Evolutionary conservation across 2,329 filamentous ascomycete species (phyloP), one percentile per base, ranked within the genome.

Genomic region (Colletotrichum melonis): DNA sequence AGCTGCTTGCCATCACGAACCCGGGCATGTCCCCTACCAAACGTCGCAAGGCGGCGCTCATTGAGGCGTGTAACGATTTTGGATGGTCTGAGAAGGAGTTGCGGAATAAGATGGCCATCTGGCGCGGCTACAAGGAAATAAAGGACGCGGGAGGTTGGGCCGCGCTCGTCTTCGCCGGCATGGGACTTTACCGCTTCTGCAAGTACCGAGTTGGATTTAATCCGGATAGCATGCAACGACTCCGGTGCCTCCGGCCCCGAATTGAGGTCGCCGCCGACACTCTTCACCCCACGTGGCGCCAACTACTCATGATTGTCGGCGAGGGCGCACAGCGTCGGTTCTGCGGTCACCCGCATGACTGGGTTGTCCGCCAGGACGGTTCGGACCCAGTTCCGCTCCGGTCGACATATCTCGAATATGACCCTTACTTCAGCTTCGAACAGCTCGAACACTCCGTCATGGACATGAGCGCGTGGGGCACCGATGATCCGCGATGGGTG

Each of bases 121-220:
- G 89, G 89, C 85, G 87, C 65, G 88, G 89, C 12, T 91, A 90
- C 77, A 86, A 88, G 74, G 88, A 90, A 77, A 89, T 91, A 76
- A 88, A 89, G 78, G 86, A 89, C 63, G 84, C 85, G 22, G 88
- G 86, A 3, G 89, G 88, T 3, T 90, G 88, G 88, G 85, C 84
- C 2, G 84, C 87, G 12, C 82, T 91, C 4, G 85, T 90, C 2
- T 90, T 91, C 75, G 86, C 88, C 5, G 88, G 89, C 42, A 87
- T 88, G 80, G 88, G 89, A 1, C 85, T 91, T 16, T 90, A 90
- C 78, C 84, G 88, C 8, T 89, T 90, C 78, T 90, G 88, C 85
- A 91, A 91, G 77, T 90, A 90, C 77, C 85, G 88, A 56, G 85
- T 87, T 1, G 86, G 86, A 5, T 89, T 90, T 76, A 84, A 85